Conservation (phyloP, 352 stramenopile genomes). For the Achlya hypogyna region DNA sequence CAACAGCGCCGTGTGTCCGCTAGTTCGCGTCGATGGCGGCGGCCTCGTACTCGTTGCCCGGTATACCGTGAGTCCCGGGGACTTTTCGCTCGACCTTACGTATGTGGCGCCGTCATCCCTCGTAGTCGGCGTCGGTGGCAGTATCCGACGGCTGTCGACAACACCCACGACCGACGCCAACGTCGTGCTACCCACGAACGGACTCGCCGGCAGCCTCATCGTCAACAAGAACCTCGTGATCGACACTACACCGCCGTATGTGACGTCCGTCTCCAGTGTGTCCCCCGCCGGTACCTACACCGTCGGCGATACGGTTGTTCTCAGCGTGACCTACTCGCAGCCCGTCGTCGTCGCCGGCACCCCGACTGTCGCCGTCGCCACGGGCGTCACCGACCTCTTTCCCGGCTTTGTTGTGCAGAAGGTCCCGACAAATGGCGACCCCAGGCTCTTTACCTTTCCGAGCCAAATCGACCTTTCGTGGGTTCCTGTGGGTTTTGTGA, state of each 20-base stretch:
- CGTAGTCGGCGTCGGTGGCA: constrained; percentile 29
- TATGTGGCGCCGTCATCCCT: constrained; percentile 31
- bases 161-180: constrained; percentile 40
- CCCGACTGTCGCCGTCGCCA: constrained; percentile 36
- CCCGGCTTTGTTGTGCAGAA: background rate
- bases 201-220: constrained; percentile 46
- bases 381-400: constrained; percentile 34
- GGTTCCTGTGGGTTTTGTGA: background rate
- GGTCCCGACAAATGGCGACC: constrained; percentile 1
- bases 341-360: constrained; percentile 48
- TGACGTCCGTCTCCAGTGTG: constrained; percentile 32
- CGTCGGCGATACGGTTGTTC: constrained; percentile 49
- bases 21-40: constrained; percentile 23
- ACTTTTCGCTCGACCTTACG: constrained; percentile 60
- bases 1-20: constrained; percentile 50
- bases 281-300: constrained; percentile 39
- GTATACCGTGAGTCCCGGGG: constrained; percentile 19
- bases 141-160: constrained; percentile 40
- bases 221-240: constrained; percentile 70
- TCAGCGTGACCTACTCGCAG: constrained; percentile 44
- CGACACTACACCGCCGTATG: constrained; percentile 47
- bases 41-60: background rate
- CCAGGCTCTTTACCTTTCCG: background rate
- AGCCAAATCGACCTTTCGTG: background rate
- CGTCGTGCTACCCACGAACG: constrained; percentile 49